These are phyloP conservation scores for Blastocystis sp. DNA, from an alignment of 352 stramenopile genomes.

Conservation along the genomic window DNA sequence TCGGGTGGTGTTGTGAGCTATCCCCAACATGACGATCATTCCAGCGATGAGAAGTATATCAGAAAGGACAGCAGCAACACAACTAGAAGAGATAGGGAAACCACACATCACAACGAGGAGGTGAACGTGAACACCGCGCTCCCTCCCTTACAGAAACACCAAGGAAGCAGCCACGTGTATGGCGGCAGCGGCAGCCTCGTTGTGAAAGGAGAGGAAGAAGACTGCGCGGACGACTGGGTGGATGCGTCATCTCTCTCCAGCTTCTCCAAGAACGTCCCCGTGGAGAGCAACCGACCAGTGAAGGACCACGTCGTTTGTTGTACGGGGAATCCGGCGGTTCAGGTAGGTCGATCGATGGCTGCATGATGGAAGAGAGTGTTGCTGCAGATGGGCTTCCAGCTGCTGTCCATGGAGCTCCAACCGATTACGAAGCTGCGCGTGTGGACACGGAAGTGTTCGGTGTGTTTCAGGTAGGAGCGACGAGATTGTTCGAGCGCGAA, in stretches of 20 bases:
- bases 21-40: no score
- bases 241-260: not conserved
- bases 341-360: not conserved
- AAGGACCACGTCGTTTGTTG: not conserved
- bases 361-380: not conserved
- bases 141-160: not conserved
- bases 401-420: not conserved
- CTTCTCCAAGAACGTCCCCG: slow-evolving; percentile 18
- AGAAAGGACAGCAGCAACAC: not conserved
- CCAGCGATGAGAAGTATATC: no score
- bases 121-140: not conserved
- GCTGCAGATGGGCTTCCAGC: slow-evolving; percentile 40
- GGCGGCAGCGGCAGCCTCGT: slow-evolving; percentile 41
- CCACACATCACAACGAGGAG: not conserved
- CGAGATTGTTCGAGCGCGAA: not conserved
- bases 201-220: not conserved
- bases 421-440: slow-evolving; percentile 42
- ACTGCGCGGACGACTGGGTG: not conserved
- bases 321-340: not conserved
- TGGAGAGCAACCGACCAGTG: not conserved
- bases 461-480: not conserved
- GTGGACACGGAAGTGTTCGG: slow-evolving; percentile 25
- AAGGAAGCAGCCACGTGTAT: slow-evolving; percentile 21
- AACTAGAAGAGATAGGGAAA: not conserved
- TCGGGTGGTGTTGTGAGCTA: no score